Base-by-base conservation (phyloP, 345 rosid species). In the Eucalyptus marginata region DNA sequence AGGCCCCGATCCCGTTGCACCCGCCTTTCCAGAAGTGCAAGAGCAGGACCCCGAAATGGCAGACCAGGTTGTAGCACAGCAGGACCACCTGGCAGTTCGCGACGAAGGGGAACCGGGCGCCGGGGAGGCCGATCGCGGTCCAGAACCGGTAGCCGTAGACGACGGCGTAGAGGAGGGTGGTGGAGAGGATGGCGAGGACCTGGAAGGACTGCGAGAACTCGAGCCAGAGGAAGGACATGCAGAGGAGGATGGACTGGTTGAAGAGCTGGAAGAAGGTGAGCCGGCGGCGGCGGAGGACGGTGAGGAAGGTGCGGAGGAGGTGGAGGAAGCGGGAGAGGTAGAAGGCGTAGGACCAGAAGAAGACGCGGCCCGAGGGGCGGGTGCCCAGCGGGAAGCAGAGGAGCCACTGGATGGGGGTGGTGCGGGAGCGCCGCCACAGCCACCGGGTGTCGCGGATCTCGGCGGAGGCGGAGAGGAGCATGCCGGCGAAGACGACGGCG, bases 281-380 rank as follows among this genome's bases (percentile, higher is more conserved):
- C 79, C 89, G 92, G 7, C 99, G 95, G 13, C 89, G 91, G 29
- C 92, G 92, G 59, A 95, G 91, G 83, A 96, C 88, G 62, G 94
- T 89, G 90, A 95, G 91, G 93, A 96, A 93, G 3, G 98, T 97
- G 1, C 97, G 96, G 80, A 92, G 49, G 90, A 97, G 93, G 92
- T 97, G 99, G 88, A 97, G 95, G 91, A 92, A 97, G 6, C 99
- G 94, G 33, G 97, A 95, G 91, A 97, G 95, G 91, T 97, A 97
- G 90, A 96, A 97, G 58, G 93, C 91, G 93, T 97, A 97, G 0
- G 99, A 97, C 99, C 99, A 97, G 95, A 96, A 97, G 92, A 96
- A 97, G 27, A 97, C 99, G 89, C 99, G 99, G 2, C 99, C 99
- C 1, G 99, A 97, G 4, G 99, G 97, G n/a, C 99, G 96, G 27